Percentiles rank a stretch among this genome's conserved stretches.
These are phyloP conservation scores for Globisporangium polare DNA, from an alignment of 352 stramenopile genomes.

Conservation along the genomic window DNA sequence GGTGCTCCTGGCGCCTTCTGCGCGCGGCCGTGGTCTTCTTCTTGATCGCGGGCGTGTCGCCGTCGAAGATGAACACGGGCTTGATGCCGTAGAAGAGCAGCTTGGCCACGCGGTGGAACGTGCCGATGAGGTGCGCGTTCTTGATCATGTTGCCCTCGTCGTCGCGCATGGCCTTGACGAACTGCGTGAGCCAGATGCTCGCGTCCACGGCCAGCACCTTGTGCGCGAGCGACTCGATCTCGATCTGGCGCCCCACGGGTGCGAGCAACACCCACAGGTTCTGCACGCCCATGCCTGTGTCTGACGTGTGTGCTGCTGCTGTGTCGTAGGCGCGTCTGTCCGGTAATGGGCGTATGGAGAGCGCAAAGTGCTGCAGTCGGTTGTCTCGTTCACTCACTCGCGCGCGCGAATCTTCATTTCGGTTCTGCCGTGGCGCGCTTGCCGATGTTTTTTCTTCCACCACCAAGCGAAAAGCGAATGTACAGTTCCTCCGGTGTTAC, in stretches of 20 bases:
- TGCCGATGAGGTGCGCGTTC: conserved; percentile 95
- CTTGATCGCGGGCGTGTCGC: conserved; percentile 97
- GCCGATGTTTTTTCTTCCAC: too few relatives aligned
- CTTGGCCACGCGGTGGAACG: conserved; percentile 92
- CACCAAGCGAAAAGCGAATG: too few relatives aligned
- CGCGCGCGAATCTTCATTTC: conserved; percentile 9
- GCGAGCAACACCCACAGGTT: conserved; percentile 97
- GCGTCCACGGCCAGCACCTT: conserved; percentile 97
- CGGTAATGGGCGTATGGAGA: neutral
- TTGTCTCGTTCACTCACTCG: neutral
- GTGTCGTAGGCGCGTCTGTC: neutral
- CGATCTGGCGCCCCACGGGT: conserved; percentile 94
- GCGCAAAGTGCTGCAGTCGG: neutral
- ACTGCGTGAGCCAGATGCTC: conserved; percentile 99
- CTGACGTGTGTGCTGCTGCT: neutral
- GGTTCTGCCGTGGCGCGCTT: conserved; percentile 1
- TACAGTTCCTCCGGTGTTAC: too few relatives aligned
- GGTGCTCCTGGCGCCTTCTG: conserved; percentile 61
- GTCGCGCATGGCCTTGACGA: conserved; percentile 98
- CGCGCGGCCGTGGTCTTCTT: conserved; percentile 71
- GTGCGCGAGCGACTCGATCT: conserved; percentile 96
- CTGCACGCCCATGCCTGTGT: conserved; percentile 94
- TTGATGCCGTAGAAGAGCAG: conserved; percentile 95
- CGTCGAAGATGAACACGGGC: conserved; percentile 99
- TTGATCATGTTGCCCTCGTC: conserved; percentile 92